A percentile compares a stretch with the other conserved stretches of the same genome.
These are phyloP conservation scores for Papilionanthe hybrid DNA, from an alignment of 116 monocot species.

Conservation along the genomic window DNA sequence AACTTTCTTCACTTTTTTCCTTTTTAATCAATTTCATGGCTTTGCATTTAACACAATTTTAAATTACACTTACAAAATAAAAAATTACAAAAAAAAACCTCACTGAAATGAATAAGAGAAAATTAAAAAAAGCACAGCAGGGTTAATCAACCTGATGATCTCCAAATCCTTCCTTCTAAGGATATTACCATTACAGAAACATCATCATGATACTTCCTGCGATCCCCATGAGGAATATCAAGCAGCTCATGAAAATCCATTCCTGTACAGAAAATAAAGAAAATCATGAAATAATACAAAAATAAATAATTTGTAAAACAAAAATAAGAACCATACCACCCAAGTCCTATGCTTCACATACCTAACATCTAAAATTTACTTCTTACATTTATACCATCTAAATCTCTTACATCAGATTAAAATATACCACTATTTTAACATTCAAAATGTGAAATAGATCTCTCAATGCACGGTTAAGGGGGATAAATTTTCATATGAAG, in stretches of 20 bases:
- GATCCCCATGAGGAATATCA: constrained; percentile 52
- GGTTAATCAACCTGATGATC: constrained; percentile 31
- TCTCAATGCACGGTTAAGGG: too few relatives aligned
- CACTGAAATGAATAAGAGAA: constrained; percentile 3
- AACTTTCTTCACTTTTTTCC: not conserved
- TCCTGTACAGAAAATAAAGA: constrained; percentile 12
- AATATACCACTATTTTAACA: too few relatives aligned
- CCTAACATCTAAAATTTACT: too few relatives aligned
- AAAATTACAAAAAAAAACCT: not conserved
- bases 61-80: not conserved
- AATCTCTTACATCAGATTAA: too few relatives aligned
- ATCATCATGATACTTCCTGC: constrained; percentile 53
- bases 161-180: constrained; percentile 54
- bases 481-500: too few relatives aligned
- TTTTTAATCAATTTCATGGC: constrained; percentile 14
- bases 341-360: too few relatives aligned
- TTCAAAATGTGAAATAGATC: too few relatives aligned
- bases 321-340: too few relatives aligned
- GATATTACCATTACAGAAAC: constrained; percentile 56
- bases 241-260: constrained; percentile 59
- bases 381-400: too few relatives aligned
- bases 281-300: too few relatives aligned
- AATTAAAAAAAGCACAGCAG: not conserved
- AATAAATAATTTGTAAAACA: too few relatives aligned
- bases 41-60: constrained; percentile 16